Percentiles rank a stretch among this genome's conserved stretches.
Evolutionary conservation across 108 stramenopile species (phyloP).

Genomic region (Cyclotella atomus): DNA sequence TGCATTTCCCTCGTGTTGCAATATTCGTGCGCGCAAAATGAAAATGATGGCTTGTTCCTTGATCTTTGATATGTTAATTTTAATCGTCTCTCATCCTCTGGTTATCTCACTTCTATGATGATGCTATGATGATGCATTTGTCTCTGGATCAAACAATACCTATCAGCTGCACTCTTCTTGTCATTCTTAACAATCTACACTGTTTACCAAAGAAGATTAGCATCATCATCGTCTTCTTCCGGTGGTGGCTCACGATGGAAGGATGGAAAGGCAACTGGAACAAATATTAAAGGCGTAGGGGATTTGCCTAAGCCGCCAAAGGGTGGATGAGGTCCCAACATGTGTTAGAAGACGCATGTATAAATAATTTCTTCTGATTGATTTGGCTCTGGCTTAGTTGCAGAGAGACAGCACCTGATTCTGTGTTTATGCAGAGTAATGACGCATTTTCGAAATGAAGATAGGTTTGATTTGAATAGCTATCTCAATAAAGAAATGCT

Average conservation of each 20-base stretch:
- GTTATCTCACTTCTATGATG: too few species aligned
- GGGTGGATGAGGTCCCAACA: slow-evolving; percentile 55
- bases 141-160: neutral
- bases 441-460: slow-evolving; percentile 11
- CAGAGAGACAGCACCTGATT: slow-evolving; percentile 11
- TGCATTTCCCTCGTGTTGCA: too few species aligned
- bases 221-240: slow-evolving; percentile 24
- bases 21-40: too few species aligned
- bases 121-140: too few species aligned
- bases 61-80: too few species aligned
- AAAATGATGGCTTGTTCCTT: too few species aligned
- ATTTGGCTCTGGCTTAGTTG: too few species aligned
- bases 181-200: slow-evolving; percentile 29
- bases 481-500: too few species aligned
- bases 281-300: slow-evolving; percentile 50
- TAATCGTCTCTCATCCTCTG: too few species aligned
- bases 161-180: slow-evolving; percentile 24
- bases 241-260: slow-evolving; percentile 32
- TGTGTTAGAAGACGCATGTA: slow-evolving; percentile 47
- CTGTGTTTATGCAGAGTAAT: slow-evolving; percentile 26
- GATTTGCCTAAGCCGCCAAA: slow-evolving; percentile 49
- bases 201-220: slow-evolving; percentile 7
- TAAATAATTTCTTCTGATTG: slow-evolving; percentile 25
- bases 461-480: too few species aligned
- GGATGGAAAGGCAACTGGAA: slow-evolving; percentile 47